Percentiles rank a stretch among this genome's conserved stretches.
Conservation (phyloP, 1,139 yeast genomes). For the Scheffersomyces illinoinensis region DNA sequence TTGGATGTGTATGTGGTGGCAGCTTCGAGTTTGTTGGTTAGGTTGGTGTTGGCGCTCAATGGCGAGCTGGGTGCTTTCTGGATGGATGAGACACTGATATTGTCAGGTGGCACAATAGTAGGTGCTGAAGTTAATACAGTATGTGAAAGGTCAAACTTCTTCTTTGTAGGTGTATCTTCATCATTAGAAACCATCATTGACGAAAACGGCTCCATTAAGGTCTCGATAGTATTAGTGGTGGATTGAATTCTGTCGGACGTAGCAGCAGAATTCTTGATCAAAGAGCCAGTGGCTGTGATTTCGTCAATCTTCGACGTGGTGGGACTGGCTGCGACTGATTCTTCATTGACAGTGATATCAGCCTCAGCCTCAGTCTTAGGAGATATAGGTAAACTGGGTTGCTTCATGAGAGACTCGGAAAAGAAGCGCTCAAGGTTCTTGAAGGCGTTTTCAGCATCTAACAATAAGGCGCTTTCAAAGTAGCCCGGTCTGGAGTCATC, state of each 20-base stretch:
- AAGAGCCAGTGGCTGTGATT: constrained; percentile 10
- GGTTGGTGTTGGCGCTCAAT: constrained; percentile 27
- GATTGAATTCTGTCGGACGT: background rate
- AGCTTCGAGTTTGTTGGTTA: constrained; percentile 23
- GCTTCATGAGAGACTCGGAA: constrained; percentile 8
- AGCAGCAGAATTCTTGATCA: background rate
- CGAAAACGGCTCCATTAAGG: constrained; percentile 16
- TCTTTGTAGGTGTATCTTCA: constrained; percentile 6
- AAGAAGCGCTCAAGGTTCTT: constrained; percentile 45
- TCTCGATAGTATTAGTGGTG: constrained; percentile 11
- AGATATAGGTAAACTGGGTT: constrained; percentile 11
- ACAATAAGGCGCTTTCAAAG: constrained; percentile 55
- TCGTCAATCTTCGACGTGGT: background rate
- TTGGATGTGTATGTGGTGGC: constrained; percentile 16
- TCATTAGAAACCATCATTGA: constrained; percentile 8
- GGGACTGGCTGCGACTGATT: background rate
- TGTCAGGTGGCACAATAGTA: constrained; percentile 13
- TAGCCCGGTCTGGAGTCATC: constrained; percentile 69
- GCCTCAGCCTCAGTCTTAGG: background rate
- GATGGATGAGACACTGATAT: constrained; percentile 12
- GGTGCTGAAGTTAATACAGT: constrained; percentile 21
- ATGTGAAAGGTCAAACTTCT: constrained; percentile 22
- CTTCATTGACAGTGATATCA: background rate
- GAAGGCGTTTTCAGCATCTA: constrained; percentile 51
- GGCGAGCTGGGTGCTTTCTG: constrained; percentile 23